Conservation (phyloP, 257 asterid species). For the Primulina eburnea region DNA sequence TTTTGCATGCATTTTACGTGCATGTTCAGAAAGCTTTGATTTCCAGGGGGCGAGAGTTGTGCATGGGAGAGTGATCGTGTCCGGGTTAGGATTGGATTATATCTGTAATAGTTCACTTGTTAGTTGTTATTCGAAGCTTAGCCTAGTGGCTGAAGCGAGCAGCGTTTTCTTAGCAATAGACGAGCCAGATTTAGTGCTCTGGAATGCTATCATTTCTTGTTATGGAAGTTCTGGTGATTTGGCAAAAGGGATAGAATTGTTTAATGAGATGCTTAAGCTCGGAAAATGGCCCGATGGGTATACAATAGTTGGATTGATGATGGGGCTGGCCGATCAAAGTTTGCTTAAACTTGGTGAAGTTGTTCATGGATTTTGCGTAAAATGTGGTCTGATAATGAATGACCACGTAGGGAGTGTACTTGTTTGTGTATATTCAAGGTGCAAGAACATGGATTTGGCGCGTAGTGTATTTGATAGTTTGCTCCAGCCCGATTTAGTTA, state of each 20-base stretch:
- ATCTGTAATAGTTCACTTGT: conserved; percentile 66
- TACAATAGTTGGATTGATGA: conserved; percentile 61
- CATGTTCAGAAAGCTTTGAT: conserved; percentile 50
- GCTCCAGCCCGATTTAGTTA: conserved; percentile 61
- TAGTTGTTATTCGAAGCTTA: conserved; percentile 64
- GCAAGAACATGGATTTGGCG: conserved; percentile 48
- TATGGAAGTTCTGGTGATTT: conserved; percentile 53
- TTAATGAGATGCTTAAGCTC: conserved; percentile 40
- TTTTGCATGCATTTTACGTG: conserved; percentile 64
- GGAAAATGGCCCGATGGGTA: conserved; percentile 67
- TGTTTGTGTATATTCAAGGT: conserved; percentile 60
- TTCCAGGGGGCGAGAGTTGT: conserved; percentile 34
- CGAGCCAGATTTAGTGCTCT: conserved; percentile 73
- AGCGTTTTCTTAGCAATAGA: conserved; percentile 42
- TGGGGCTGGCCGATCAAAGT: conserved; percentile 30
- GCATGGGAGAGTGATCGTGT: conserved; percentile 52
- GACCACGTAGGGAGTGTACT: conserved; percentile 64
- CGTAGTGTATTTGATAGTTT: conserved; percentile 38
- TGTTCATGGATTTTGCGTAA: conserved; percentile 57
- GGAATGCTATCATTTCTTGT: conserved; percentile 69
- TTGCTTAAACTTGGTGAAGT: conserved; percentile 38
- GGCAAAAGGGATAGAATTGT: conserved; percentile 39
- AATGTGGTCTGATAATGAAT: conserved; percentile 47
- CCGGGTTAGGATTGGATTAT: conserved; percentile 59
- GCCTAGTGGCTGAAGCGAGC: conserved; percentile 45